These are phyloP conservation scores for Plasmodium billcollinsi DNA, from an alignment of 169 alveolate species.

Conservation along the genomic window DNA sequence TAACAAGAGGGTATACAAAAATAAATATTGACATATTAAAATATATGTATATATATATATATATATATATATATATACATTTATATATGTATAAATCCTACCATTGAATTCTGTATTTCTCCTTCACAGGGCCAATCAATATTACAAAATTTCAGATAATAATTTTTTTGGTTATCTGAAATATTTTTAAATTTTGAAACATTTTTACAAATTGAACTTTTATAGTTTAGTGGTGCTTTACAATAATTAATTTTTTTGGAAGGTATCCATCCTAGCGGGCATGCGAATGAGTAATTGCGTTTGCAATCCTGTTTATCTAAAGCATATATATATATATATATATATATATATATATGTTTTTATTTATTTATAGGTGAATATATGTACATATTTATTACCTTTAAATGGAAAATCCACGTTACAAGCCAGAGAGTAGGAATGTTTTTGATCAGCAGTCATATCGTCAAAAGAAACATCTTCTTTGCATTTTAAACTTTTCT, in stretches of 20 bases:
- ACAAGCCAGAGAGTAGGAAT: slow-evolving; percentile 49
- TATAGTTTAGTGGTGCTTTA: slow-evolving; percentile 59
- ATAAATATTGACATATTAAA: not conserved
- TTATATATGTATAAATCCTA: not conserved
- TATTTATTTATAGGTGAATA: no score
- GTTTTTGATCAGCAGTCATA: slow-evolving; percentile 49
- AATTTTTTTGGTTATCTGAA: slow-evolving; percentile 50
- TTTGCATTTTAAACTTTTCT: slow-evolving; percentile 34
- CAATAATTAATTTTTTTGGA: slow-evolving; percentile 33
- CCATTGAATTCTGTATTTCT: slow-evolving; percentile 60
- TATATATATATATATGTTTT: not conserved
- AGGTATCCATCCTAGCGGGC: slow-evolving; percentile 73
- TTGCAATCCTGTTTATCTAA: slow-evolving; percentile 30
- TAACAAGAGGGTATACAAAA: not conserved
- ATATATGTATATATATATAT: not conserved
- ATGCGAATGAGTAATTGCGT: slow-evolving; percentile 43
- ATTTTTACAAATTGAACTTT: slow-evolving; percentile 36
- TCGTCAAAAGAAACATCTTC: slow-evolving; percentile 35
- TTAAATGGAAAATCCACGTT: slow-evolving; percentile 69
- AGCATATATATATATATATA: not conserved
- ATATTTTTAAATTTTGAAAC: slow-evolving; percentile 47
- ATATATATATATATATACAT: not conserved
- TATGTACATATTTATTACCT: slow-evolving; percentile 17
- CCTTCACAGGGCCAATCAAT: slow-evolving; percentile 74
- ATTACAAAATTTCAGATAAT: slow-evolving; percentile 42